Percentiles rank a stretch among this genome's conserved stretches.
These are phyloP conservation scores for Colletotrichum kahawae DNA, from an alignment of 2,329 filamentous ascomycete species.

Conservation along the genomic window DNA sequence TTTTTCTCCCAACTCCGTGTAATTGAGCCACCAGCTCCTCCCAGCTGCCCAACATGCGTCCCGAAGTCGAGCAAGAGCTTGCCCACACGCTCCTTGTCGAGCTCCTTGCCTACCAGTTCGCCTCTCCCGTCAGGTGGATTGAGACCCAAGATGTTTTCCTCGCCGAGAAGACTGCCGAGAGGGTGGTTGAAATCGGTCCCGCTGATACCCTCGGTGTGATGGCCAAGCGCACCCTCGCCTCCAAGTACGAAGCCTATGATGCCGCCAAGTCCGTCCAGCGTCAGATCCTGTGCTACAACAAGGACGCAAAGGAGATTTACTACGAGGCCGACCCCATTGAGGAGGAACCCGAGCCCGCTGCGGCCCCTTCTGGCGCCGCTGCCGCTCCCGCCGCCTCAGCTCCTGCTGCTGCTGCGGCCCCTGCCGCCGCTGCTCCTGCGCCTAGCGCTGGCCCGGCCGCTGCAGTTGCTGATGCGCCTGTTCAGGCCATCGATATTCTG, in stretches of 20 bases:
- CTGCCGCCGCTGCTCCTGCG: constrained; percentile 61
- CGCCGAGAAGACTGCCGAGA: constrained; percentile 92
- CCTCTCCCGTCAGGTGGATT: constrained; percentile 98
- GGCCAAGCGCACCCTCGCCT: constrained; percentile 93
- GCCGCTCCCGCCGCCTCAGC: constrained; percentile 59
- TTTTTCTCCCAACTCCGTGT: constrained; percentile 23
- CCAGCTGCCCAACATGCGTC: constrained; percentile 74
- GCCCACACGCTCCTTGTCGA: constrained; percentile 97
- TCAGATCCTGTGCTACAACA: constrained; percentile 99
- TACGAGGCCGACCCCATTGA: constrained; percentile 96
- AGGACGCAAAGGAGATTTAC: constrained; percentile 99
- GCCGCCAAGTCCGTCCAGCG: constrained; percentile 94
- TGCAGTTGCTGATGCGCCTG: constrained; percentile 83
- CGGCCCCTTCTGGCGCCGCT: constrained; percentile 51
- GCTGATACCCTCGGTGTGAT: constrained; percentile 97
- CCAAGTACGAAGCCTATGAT: constrained; percentile 98
- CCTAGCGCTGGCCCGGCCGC: constrained; percentile 85
- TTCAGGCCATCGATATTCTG: constrained; percentile 88
- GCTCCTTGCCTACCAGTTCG: constrained; percentile 98
- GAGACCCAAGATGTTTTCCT: constrained; percentile 99
- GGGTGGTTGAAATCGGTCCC: constrained; percentile 96
- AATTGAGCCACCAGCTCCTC: constrained; percentile 20
- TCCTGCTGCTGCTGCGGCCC: constrained; percentile 59
- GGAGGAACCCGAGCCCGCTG: constrained; percentile 77
- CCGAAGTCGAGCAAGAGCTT: constrained; percentile 99